Base-by-base conservation (phyloP, 2,329 filamentous ascomycete genomes). In the Cladosporium sp. region DNA sequence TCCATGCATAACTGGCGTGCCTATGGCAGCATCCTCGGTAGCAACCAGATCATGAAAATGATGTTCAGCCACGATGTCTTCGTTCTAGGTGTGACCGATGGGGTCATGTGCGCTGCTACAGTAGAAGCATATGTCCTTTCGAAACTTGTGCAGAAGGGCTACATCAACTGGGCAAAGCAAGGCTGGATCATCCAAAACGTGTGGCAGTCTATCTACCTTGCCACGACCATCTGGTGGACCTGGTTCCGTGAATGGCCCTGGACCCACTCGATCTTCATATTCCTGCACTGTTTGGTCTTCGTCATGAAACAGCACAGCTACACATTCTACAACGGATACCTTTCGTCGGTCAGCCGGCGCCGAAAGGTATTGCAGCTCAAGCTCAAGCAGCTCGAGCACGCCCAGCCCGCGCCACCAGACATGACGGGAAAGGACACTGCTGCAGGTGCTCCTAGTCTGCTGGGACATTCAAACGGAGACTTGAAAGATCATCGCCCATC, bases 251-350 rank as follows among this genome's bases (percentile, higher is more conserved):
- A 92, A 60, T 94, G 91, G 91, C 89, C 90, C 1, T 93, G 91
- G 91, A 92, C 91, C 15, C 91, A 92, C 73, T 92, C 90, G 1
- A 88, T 92, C 21, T 92, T 91, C 76, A 90, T 92, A 60, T 87
- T 91, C 11, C 80, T 93, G 21, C 90, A 93, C 74, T 87, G 87
- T 15, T 79, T 93, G 65, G 86, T 90, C 3, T 90, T 93, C 83
- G 75, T 93, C 28, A 93, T 93, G 91, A 94, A 94, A 80, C 90
- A 92, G 77, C 91, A 93, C 75, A 90, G 88, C 21, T 93, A 92
- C 73, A 85, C 89, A 4, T 92, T 92, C 71, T 93, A 92, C 77
- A 93, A 93, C 71, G 91, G 91, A 7, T 86, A 93, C 68, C 71
- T 78, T 0, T 77, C 76, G 3, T 78, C 79, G 89, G 60, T 92